These are phyloP conservation scores for Verticillium nubilum DNA, from an alignment of 2,329 filamentous ascomycete genomes.

Conservation along the genomic window DNA sequence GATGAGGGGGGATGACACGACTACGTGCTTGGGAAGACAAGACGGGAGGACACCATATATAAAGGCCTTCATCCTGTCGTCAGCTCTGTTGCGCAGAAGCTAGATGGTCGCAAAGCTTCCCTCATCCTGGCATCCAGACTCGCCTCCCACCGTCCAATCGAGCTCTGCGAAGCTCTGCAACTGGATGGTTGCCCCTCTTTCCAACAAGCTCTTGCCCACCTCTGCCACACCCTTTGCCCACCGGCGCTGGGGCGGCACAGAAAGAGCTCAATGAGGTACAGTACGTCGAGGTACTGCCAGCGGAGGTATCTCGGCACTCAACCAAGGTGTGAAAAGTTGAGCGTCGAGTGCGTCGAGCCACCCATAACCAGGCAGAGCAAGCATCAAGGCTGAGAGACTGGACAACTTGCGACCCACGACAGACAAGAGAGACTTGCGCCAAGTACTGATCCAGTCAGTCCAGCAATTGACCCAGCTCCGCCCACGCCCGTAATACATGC, in stretches of 20 bases:
- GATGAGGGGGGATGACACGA: not conserved
- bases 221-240: not conserved
- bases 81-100: not conserved
- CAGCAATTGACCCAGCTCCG: not conserved
- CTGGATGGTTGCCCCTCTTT: not conserved
- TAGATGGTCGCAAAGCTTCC: not conserved
- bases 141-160: constrained; percentile 1
- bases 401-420: not conserved
- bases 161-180: constrained; percentile 5
- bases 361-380: not conserved
- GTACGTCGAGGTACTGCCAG: not conserved
- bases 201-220: not conserved
- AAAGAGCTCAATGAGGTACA: not conserved
- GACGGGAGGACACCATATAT: constrained; percentile 1
- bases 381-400: not conserved
- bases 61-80: not conserved
- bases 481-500: not conserved
- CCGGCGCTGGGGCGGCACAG: not conserved
- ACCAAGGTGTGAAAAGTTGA: not conserved
- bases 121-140: not conserved
- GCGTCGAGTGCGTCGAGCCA: not conserved
- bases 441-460: not conserved
- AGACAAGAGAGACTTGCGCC: not conserved
- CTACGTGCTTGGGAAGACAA: not conserved
- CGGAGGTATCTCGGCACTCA: not conserved